phyloP scores from a whole-genome alignment of 176 grass and related monocot species.

The Coix lacrymajobi region DNA sequence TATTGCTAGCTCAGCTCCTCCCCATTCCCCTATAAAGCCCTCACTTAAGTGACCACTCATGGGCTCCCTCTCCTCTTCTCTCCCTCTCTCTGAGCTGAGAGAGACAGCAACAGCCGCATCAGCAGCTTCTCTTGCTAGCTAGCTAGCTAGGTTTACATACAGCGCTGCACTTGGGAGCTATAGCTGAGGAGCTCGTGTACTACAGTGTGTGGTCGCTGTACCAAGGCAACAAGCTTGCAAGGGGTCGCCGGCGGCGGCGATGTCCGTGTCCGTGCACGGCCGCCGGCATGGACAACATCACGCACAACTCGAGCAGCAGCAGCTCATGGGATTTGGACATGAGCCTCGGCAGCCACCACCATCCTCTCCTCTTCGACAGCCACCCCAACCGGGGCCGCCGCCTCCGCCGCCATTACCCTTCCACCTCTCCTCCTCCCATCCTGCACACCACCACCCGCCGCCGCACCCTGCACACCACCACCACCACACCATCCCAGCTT shows the following conservation, averaged over 20 bases:
- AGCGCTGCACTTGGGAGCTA: neutral
- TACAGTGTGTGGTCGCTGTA: neutral
- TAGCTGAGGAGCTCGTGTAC: no score
- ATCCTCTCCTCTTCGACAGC: constrained; percentile 66
- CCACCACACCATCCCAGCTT: constrained; percentile 23
- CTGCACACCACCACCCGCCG: neutral
- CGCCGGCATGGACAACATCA: constrained; percentile 54
- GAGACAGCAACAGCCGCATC: neutral
- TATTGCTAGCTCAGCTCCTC: constrained; percentile 13
- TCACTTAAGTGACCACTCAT: constrained; percentile 53
- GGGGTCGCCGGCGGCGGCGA: neutral
- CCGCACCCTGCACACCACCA: constrained; percentile 11
- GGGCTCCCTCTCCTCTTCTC: constrained; percentile 28
- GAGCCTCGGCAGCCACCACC: constrained; percentile 67
- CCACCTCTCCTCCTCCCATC: neutral
- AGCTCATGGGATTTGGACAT: constrained; percentile 93
- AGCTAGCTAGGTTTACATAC: neutral
- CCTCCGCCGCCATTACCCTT: constrained; percentile 41
- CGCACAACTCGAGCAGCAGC: constrained; percentile 66
- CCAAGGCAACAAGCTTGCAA: neutral
- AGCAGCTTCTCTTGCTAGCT: neutral
- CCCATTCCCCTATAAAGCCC: constrained; percentile 53
- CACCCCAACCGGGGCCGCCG: neutral
- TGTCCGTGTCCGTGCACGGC: neutral
- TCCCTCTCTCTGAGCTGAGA: neutral